A percentile compares a stretch with the other conserved stretches of the same genome.
phyloP scores from a whole-genome alignment of 176 grass and related monocot genomes.

The Zea mays region Zm-B73-REFERENCE-NAM-5.0 NC_050101.1:179361001-179361500 shows the following conservation, averaged over 20 bases:
- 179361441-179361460: slow-evolving; percentile 87
- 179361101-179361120: slow-evolving; percentile 85
- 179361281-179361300: background rate
- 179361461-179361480: slow-evolving; percentile 60
- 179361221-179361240: background rate
- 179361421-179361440: slow-evolving; percentile 69
- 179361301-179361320: background rate
- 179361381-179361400: background rate
- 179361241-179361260: background rate
- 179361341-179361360: background rate
- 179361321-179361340: background rate
- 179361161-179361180: slow-evolving; percentile 87
- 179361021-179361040: background rate
- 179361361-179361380: background rate
- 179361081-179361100: slow-evolving; percentile 66
- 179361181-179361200: slow-evolving; percentile 61
- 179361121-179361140: slow-evolving; percentile 77
- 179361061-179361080: slow-evolving; percentile 71
- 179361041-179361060: slow-evolving; percentile 43
- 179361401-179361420: background rate
- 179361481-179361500: slow-evolving; percentile 38
- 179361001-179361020: background rate
- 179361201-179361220: background rate
- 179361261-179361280: background rate
- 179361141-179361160: slow-evolving; percentile 72